Evolutionary conservation across 257 asterid genomes (phyloP).

Genomic region (Datura wrightii): DNA sequence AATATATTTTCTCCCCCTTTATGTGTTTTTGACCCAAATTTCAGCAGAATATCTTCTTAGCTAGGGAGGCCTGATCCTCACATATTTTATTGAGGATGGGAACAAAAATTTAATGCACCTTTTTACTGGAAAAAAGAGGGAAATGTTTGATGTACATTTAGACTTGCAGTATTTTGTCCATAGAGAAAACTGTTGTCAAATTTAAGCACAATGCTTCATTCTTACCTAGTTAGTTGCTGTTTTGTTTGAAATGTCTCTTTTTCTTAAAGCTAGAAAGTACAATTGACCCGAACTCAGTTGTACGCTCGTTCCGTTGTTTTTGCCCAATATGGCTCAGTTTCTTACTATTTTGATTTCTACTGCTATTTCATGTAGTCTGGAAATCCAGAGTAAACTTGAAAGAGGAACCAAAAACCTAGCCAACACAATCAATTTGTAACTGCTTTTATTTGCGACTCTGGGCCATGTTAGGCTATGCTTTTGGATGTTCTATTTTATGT

Average conservation of each 20-base stretch:
- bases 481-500: neutral
- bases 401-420: neutral
- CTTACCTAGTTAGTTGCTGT: conserved; percentile 8
- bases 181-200: conserved; percentile 1
- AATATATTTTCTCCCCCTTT: neutral
- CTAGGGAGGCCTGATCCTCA: conserved; percentile 21
- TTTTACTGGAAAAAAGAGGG: neutral
- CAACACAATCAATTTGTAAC: neutral
- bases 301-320: neutral
- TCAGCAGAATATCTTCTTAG: neutral
- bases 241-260: conserved; percentile 13
- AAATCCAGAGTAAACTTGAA: conserved; percentile 7
- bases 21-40: neutral
- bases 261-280: conserved; percentile 1
- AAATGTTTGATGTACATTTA: neutral
- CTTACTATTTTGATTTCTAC: neutral
- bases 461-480: conserved; percentile 19
- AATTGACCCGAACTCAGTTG: neutral
- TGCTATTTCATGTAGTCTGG: neutral
- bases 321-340: neutral
- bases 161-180: neutral
- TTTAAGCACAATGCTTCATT: neutral
- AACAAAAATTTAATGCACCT: neutral
- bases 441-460: neutral
- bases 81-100: conserved; percentile 2